phyloP scores from a whole-genome alignment of 2,329 filamentous ascomycete genomes.

The Penicillium psychrosexuale region DNA sequence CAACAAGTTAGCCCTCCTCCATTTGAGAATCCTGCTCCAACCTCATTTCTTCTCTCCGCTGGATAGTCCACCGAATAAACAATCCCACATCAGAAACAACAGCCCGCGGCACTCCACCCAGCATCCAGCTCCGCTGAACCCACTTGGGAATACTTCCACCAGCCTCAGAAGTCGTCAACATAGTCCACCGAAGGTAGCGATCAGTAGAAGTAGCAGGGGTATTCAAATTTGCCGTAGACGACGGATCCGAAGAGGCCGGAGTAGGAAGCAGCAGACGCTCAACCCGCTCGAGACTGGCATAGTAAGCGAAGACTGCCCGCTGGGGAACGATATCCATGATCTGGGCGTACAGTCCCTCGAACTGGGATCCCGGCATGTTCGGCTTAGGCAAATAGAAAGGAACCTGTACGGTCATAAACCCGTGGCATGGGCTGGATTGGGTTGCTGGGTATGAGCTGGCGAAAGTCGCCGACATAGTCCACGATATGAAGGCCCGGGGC shows the following conservation, averaged over 20 bases:
- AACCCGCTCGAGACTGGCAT: conserved; percentile 37
- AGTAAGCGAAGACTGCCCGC: conserved; percentile 32
- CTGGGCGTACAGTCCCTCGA: conserved; percentile 15
- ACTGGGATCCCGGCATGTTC: neutral
- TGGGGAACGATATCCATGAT: conserved; percentile 24
- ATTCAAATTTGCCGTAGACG: neutral
- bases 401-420: conserved; percentile 36
- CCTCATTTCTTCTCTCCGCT: conserved; percentile 4
- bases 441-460: conserved; percentile 15
- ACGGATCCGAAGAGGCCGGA: neutral
- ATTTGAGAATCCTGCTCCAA: neutral
- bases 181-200: conserved; percentile 32
- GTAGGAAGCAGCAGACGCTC: conserved; percentile 3
- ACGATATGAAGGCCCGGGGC: conserved; percentile 33
- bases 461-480: conserved; percentile 31
- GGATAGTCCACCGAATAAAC: conserved; percentile 35
- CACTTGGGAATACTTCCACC: conserved; percentile 37
- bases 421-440: neutral
- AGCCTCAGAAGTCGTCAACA: conserved; percentile 39
- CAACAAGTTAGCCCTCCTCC: neutral
- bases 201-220: neutral
- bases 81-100: conserved; percentile 41
- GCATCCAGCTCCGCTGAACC: conserved; percentile 38
- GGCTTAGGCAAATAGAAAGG: conserved; percentile 20
- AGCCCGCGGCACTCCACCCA: conserved; percentile 37